Evolutionary conservation across 495 filamentous ascomycete species (phyloP), one percentile per base, ranked within the genome.

Genomic region (Aspergillus biplanus): DNA sequence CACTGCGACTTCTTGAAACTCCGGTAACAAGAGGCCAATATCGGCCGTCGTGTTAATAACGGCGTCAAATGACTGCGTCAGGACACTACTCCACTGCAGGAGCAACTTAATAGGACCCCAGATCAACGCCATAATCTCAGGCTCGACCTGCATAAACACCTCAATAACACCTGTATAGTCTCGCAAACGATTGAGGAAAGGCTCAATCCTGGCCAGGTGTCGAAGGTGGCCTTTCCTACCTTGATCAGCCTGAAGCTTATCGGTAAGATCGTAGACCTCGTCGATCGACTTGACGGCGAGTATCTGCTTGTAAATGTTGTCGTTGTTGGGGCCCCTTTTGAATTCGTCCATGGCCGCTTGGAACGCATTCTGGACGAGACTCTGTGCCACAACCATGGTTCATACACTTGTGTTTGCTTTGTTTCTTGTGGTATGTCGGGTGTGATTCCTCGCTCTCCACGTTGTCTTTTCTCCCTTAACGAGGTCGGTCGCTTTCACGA

Each of bases 61-160:
- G 7, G 52, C 52, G 37, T 56, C 52, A 37, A 56, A 56, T 7
- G 52, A 56, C 33, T 39, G 11, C 5, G 52, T 39, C 11, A 35
- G 16, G 11, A 56, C 52, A 16, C 52, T 56, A 16, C 33, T 44
- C 54, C 54, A 57, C 18, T 44, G 54, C 54, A 57, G 31, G 13
- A 57, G 54, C 34, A 57, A 18, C 35, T 57, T 57, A 7, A 57
- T 57, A 3, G 35, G 54, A 3, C 54, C 54, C 54, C 54, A 57
- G 37, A 57, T 57, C n/a, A 57, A 46, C 15, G 35, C 54, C 9
- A 57, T 34, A 27, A 57, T 44, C 15, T 57, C 54, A 11, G 35
- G 54, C 15, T 57, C 34, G 44, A 44, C 54, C 54, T 57, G 54
- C 6, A 57, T 18, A 18, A 57, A 57, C 2, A 57, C 54, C 37